These are phyloP conservation scores for Penicillium cosmopolitanum DNA, from an alignment of 495 filamentous ascomycete genomes.

Conservation along the genomic window DNA sequence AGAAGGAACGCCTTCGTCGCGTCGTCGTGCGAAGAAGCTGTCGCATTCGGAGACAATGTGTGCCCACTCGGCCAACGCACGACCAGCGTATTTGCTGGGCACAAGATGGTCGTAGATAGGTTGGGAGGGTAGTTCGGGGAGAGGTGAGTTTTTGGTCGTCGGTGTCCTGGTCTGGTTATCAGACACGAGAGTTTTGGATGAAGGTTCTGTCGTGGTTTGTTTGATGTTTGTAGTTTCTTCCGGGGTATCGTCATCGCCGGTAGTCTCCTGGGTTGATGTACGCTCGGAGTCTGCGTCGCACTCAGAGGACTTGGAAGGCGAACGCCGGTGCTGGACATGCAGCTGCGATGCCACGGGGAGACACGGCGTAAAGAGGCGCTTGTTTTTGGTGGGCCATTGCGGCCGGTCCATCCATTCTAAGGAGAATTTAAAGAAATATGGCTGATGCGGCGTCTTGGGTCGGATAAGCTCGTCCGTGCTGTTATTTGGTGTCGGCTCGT, in stretches of 20 bases:
- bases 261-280: slow-evolving; percentile 21
- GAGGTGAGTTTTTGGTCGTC: slow-evolving; percentile 28
- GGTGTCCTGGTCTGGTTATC: slow-evolving; percentile 13
- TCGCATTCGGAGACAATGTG: slow-evolving; percentile 85
- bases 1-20: slow-evolving; percentile 78
- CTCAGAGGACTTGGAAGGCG: slow-evolving; percentile 29
- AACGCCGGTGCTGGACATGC: slow-evolving; percentile 44
- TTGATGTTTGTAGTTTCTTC: slow-evolving; percentile 8
- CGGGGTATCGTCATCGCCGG: slow-evolving; percentile 17
- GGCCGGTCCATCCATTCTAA: slow-evolving; percentile 72
- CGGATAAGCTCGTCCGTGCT: slow-evolving; percentile 33
- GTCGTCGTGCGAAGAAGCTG: slow-evolving; percentile 85
- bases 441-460: slow-evolving; percentile 55
- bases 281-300: slow-evolving; percentile 34
- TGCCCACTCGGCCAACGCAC: slow-evolving; percentile 91
- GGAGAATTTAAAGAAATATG: slow-evolving; percentile 76
- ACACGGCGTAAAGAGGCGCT: slow-evolving; percentile 70
- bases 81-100: slow-evolving; percentile 75
- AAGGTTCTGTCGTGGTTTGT: slow-evolving; percentile 12
- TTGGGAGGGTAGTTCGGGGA: slow-evolving; percentile 25
- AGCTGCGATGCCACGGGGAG: slow-evolving; percentile 70
- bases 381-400: slow-evolving; percentile 55
- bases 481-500: slow-evolving; percentile 28
- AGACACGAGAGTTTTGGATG: background rate
- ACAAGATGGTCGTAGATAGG: slow-evolving; percentile 35